Conservation (phyloP, 108 stramenopile genomes). For the Fragilaria radians region DNA sequence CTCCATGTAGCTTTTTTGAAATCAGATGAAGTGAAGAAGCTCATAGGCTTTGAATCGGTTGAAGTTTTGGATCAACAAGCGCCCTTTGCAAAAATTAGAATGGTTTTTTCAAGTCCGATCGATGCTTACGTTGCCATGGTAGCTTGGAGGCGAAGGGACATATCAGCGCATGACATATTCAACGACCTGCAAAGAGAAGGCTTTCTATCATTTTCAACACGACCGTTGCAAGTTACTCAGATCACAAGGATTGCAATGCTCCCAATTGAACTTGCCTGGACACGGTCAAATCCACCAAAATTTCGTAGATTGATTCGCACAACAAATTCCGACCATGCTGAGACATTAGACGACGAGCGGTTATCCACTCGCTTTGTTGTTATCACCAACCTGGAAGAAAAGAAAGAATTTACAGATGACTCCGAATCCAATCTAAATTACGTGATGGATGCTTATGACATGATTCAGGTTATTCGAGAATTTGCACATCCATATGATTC, state of each 20-base stretch:
- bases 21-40: neutral
- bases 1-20: slow-evolving; percentile 11
- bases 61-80: slow-evolving; percentile 19
- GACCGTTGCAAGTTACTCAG: slow-evolving; percentile 42
- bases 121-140: slow-evolving; percentile 18
- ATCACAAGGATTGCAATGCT: slow-evolving; percentile 34
- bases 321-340: slow-evolving; percentile 8
- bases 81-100: slow-evolving; percentile 40
- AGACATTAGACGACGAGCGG: slow-evolving; percentile 34
- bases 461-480: slow-evolving; percentile 26
- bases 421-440: neutral
- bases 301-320: slow-evolving; percentile 50
- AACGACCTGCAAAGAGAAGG: neutral
- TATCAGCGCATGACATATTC: slow-evolving; percentile 29
- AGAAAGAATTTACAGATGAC: neutral
- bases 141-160: slow-evolving; percentile 15
- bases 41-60: slow-evolving; percentile 7
- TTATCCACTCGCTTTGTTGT: slow-evolving; percentile 57
- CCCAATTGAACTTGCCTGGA: slow-evolving; percentile 24
- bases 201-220: slow-evolving; percentile 25
- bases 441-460: slow-evolving; percentile 2
- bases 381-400: slow-evolving; percentile 36
- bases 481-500: slow-evolving; percentile 35
- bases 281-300: slow-evolving; percentile 74
- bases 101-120: slow-evolving; percentile 19